These are phyloP conservation scores for Panus rudis DNA, from an alignment of 768 basidiomycete genomes.

Conservation along the genomic window DNA sequence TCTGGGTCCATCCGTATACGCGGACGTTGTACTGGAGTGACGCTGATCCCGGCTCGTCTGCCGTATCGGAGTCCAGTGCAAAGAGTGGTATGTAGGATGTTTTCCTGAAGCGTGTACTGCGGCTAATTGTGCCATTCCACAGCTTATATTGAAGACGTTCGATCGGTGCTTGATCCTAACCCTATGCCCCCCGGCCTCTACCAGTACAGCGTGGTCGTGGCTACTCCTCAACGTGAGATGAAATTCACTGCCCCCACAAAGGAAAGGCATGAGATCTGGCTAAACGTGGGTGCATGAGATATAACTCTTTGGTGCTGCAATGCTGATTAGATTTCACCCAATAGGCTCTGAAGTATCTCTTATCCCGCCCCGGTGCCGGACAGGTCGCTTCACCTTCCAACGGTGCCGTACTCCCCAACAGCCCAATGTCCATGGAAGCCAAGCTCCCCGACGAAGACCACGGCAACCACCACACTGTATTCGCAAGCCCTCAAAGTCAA, in stretches of 20 bases:
- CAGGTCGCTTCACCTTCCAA: constrained; percentile 18
- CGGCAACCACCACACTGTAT: constrained; percentile 37
- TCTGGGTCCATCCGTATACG: constrained; percentile 99
- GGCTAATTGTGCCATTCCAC: not conserved
- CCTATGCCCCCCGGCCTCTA: constrained; percentile 92
- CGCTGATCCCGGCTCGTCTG: constrained; percentile 84
- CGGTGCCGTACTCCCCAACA: constrained; percentile 17
- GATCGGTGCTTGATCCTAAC: constrained; percentile 89
- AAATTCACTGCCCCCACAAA: constrained; percentile 96
- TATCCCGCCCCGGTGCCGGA: constrained; percentile 57
- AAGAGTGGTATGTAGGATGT: constrained; percentile 78
- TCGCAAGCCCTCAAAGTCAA: constrained; percentile 68
- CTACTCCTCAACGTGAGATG: constrained; percentile 93
- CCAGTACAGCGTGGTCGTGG: constrained; percentile 88
- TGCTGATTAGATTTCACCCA: constrained; percentile 8
- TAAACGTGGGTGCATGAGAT: constrained; percentile 51
- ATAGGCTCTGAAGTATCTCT: constrained; percentile 87
- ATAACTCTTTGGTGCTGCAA: constrained; percentile 7
- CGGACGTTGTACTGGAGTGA: constrained; percentile 97
- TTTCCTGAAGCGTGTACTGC: constrained; percentile 2
- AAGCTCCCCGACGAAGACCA: constrained; percentile 39
- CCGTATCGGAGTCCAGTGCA: constrained; percentile 86
- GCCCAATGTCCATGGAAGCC: constrained; percentile 22
- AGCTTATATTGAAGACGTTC: constrained; percentile 93
- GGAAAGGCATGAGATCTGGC: constrained; percentile 96